These are phyloP conservation scores for Pseudozyma hubeiensis DNA, from an alignment of 1,284 basidiomycete species.

Conservation along the genomic window DNA sequence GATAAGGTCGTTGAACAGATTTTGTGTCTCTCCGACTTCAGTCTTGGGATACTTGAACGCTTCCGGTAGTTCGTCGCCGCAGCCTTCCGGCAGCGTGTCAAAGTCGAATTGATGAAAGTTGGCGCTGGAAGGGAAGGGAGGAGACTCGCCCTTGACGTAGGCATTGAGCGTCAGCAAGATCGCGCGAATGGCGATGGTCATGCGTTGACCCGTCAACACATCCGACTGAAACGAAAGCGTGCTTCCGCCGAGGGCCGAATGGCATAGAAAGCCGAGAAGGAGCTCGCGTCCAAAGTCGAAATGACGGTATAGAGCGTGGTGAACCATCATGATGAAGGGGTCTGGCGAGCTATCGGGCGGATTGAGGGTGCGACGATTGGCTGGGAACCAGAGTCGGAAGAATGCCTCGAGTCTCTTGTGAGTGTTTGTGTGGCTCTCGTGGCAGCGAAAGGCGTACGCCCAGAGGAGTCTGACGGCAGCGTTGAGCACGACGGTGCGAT, in stretches of 20 bases:
- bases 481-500: constrained; percentile 81
- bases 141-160: constrained; percentile 77
- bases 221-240: constrained; percentile 63
- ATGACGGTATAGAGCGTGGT: constrained; percentile 85
- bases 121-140: constrained; percentile 79
- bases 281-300: constrained; percentile 87
- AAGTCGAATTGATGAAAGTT: constrained; percentile 76
- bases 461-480: constrained; percentile 86
- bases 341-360: constrained; percentile 82
- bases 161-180: constrained; percentile 79
- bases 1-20: constrained; percentile 76
- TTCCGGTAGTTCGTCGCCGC: constrained; percentile 55
- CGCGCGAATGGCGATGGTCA: constrained; percentile 81
- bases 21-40: constrained; percentile 81
- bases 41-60: constrained; percentile 71
- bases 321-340: constrained; percentile 81
- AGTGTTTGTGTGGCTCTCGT: constrained; percentile 82
- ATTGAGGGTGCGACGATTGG: constrained; percentile 76
- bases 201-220: constrained; percentile 70
- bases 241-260: constrained; percentile 52
- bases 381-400: constrained; percentile 83
- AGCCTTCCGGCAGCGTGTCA: constrained; percentile 41
- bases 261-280: constrained; percentile 72
- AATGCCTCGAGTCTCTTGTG: constrained; percentile 82
- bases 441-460: constrained; percentile 93